Evolutionary conservation across 768 basidiomycete genomes (phyloP).

Genomic region (Leucocoprinus sp.): DNA sequence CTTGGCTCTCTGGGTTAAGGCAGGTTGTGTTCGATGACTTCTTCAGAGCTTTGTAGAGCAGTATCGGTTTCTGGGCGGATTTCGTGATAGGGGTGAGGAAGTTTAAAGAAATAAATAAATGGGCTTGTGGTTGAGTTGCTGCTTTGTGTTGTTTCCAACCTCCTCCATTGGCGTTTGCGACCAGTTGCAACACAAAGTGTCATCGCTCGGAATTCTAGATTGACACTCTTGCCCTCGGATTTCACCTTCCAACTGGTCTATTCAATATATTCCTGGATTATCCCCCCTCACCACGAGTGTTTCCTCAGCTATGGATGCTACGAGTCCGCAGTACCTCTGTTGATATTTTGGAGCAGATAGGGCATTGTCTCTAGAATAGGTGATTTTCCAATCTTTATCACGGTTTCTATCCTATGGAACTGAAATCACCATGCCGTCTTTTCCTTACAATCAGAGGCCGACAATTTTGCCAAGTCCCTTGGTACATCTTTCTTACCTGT

Average conservation of each 20-base stretch:
- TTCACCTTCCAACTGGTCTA: not conserved
- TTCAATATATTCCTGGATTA: not conserved
- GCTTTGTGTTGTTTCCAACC: not conserved
- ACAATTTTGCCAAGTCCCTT: not conserved
- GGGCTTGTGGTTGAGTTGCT: not conserved
- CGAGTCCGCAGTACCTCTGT: not conserved
- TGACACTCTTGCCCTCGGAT: not conserved
- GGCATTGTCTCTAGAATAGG: not conserved
- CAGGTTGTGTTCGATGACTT: not conserved
- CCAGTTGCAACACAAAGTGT: not conserved
- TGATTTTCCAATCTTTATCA: not conserved
- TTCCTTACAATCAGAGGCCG: not conserved
- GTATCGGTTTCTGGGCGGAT: not conserved
- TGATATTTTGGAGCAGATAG: not conserved
- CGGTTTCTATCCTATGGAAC: not conserved
- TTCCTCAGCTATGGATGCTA: not conserved
- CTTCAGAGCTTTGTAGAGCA: constrained; percentile 1
- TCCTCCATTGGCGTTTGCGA: not conserved
- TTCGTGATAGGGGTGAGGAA: not conserved
- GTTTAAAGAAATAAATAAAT: not conserved
- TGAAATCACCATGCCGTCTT: not conserved
- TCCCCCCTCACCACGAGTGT: constrained; percentile 1
- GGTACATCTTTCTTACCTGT: not conserved
- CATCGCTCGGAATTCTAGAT: not conserved
- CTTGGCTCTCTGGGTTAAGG: not conserved